These are phyloP conservation scores for Sporobolomyces pararoseus DNA, from an alignment of 768 basidiomycete species.

Conservation along the genomic window DNA sequence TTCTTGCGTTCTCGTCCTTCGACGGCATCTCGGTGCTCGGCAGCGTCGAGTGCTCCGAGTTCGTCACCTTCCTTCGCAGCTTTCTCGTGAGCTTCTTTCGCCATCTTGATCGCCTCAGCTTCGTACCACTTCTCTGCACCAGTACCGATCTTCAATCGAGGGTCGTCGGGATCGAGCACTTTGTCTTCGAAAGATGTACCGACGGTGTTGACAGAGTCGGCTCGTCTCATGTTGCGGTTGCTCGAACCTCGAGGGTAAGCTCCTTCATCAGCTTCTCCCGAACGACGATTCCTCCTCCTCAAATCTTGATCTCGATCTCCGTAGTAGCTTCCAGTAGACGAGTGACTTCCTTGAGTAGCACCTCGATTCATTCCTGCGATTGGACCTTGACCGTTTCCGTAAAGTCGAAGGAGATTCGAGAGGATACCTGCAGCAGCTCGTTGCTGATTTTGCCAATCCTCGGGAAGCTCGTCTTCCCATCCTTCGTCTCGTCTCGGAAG, in stretches of 20 bases:
- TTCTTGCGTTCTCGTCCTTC: conserved; percentile 24
- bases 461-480: conserved; percentile 9
- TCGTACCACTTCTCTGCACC: conserved; percentile 16
- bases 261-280: conserved; percentile 17
- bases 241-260: background rate
- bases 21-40: conserved; percentile 20
- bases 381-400: conserved; percentile 47
- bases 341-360: conserved; percentile 6
- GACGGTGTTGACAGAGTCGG: conserved; percentile 27
- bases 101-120: conserved; percentile 4
- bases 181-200: conserved; percentile 35
- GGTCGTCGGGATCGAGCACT: conserved; percentile 37
- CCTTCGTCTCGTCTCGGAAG: background rate
- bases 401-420: conserved; percentile 58
- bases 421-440: conserved; percentile 54
- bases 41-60: conserved; percentile 24
- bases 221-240: conserved; percentile 17
- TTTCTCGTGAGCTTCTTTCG: conserved; percentile 22
- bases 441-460: conserved; percentile 23
- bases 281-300: background rate
- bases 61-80: conserved; percentile 5
- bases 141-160: conserved; percentile 14
- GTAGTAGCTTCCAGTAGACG: conserved; percentile 25
- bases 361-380: conserved; percentile 19
- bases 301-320: conserved; percentile 19